Conservation (phyloP, 1,139 yeast species). For the Yamadazyma pseudoaaseri region DNA sequence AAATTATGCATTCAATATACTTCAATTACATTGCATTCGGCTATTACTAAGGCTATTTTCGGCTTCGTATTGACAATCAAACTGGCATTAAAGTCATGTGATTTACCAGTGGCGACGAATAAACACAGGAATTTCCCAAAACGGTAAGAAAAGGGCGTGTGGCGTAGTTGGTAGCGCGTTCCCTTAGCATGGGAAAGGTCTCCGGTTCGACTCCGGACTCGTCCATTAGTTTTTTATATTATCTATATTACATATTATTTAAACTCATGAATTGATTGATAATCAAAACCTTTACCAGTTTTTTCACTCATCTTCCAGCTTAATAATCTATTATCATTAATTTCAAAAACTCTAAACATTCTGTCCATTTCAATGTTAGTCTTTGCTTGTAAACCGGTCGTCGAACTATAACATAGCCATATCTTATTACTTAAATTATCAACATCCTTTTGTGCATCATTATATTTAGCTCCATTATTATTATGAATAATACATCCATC, state of each 20-base stretch:
- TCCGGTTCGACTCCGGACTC: conserved; percentile 90
- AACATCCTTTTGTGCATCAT: conserved; percentile 1
- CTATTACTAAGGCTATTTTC: no score
- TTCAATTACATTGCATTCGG: no score
- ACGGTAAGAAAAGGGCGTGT: conserved; percentile 57
- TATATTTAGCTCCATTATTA: conserved; percentile 6
- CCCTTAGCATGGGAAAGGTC: conserved; percentile 91
- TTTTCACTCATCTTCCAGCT: conserved; percentile 41
- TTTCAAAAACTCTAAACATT: conserved; percentile 36
- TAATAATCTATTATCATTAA: conserved; percentile 23
- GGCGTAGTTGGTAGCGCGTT: conserved; percentile 94
- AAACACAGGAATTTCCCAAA: neutral
- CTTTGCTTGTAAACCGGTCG: conserved; percentile 38
- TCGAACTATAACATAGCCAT: conserved; percentile 43
- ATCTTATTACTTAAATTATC: conserved; percentile 14
- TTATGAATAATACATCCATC: conserved; percentile 47
- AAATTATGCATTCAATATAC: no score
- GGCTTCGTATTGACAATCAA: no score
- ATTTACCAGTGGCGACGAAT: no score
- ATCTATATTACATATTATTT: neutral
- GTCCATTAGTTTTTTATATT: conserved; percentile 34
- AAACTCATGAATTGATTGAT: conserved; percentile 27
- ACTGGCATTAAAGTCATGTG: no score
- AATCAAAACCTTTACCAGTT: conserved; percentile 29
- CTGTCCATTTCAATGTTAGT: conserved; percentile 27